Evolutionary conservation across 805 yeast genomes (phyloP), one percentile per base, ranked within the genome.

Genomic region (Danielia reshetovae): DNA sequence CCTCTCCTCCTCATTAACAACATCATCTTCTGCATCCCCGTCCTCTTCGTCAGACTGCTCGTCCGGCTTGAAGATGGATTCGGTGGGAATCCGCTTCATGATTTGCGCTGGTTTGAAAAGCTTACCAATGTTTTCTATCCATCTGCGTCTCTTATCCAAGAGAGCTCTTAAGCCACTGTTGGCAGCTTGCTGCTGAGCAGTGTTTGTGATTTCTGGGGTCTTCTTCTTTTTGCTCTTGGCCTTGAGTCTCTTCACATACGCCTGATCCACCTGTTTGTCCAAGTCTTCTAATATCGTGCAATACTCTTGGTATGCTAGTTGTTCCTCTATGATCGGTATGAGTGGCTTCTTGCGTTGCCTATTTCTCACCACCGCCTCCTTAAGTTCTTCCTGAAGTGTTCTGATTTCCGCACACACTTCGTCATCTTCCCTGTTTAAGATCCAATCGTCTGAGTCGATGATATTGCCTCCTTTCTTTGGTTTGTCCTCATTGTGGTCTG

Each of bases 241-340:
- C 48, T 88, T 78, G 36, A 84, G 73, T 40, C 97, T 70, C 57
- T 88, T 84, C 43, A 84, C 64, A 55, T 89, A 93, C 14, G 95
- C 89, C 57, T 86, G 97, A 55, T 93, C 98, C 24, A 93, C 89
- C 60, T 93, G 99, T 57, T 90, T 93, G 57, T 93, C 97, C 46
- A 93, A 68, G 54, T 93, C 97, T 38, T 93, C 97, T 39, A 88
- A 60, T 34, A 93, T 89, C 9, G 90, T 83, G 39, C 81, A 70
- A 57, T 86, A 93, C 57, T 93, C 98, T 56, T 90, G 96, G 79
- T 89, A 93, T 18, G 97, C 96, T 49, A 93, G 70, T 48, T 85
- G 95, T 45, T 85, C 93, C 47, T 88, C 90, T 11, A 93, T 72
- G 1, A 81, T 49, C 1, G 95, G 94, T 17, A 80, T 62, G 24